Evolutionary conservation across 257 asterid genomes (phyloP), one percentile per base, ranked within the genome.

Genomic region (Capsicum pubescens): DNA sequence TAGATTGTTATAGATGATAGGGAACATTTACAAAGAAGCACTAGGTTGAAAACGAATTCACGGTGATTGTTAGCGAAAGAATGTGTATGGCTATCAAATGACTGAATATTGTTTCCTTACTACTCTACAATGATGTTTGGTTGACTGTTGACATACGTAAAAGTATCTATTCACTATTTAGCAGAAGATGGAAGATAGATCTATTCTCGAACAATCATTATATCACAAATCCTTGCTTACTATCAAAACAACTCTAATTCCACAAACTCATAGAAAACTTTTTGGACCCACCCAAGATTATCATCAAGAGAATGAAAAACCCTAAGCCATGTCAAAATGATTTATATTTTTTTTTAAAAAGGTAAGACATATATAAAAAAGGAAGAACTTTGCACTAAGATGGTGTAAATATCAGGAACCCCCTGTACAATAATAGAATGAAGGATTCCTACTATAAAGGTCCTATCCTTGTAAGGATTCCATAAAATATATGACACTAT

Each of bases 231-330:
- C 19, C 80, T 50, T 72, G 19, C 19, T 19, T 19, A 19, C 44
- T 72, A 72, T 50, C 60, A 72, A 19, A 19, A 19, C 60, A 48
- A 72, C 80, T 12, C 19, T 12, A 48, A 72, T 48, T 72, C 60
- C 80, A 72, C 60, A 61, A 61, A 61, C n/a, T 61, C 13, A 61
- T 6, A 1, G 39, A 61, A 61, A 61, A 21, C 36, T 36, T 19
- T 72, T 21, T 46, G 59, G 80, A 48, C 39, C 80, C 39, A 72
- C n/a, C 80, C 48, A 4, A 7, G n/a, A 58, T 72, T n/a, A 71
- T 71, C 17, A 15, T 32, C 57, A 5, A 21, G 79, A 71, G 39
- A 48, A 46, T 17, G 80, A 46, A 72, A 58, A 48, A 11, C 59
- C 46, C 58, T 11, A 6, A 71, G 19, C 59, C n/a, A 6, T 19